Conservation (phyloP, 108 stramenopile genomes). For the Skeletonema costatum region DNA sequence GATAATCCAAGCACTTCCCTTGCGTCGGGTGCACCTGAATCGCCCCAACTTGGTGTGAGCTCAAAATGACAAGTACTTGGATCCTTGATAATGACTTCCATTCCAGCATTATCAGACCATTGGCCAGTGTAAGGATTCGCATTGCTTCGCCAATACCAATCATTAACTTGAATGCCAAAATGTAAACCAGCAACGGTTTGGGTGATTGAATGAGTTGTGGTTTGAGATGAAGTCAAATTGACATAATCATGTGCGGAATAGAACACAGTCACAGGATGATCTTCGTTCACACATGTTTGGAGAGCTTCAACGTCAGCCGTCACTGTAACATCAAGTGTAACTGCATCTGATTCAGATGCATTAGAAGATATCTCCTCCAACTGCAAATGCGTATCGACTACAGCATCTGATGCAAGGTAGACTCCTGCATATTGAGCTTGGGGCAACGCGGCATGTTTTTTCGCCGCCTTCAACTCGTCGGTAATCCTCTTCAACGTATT, state of each 20-base stretch:
- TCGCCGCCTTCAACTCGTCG: too few relatives aligned
- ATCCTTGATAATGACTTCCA: not conserved
- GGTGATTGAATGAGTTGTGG: not conserved
- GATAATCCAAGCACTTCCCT: not conserved
- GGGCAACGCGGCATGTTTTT: too few relatives aligned
- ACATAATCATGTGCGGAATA: not conserved
- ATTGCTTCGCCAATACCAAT: not conserved
- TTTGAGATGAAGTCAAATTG: not conserved
- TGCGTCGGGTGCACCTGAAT: not conserved
- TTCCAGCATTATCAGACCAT: not conserved
- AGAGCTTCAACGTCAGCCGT: not conserved
- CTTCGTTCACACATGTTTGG: not conserved
- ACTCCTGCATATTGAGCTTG: not conserved
- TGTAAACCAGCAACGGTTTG: not conserved
- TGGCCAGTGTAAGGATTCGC: not conserved
- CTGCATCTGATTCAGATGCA: not conserved
- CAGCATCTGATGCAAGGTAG: too few relatives aligned
- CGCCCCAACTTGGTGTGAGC: not conserved
- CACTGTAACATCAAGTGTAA: not conserved
- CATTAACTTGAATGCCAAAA: not conserved
- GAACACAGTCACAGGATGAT: not conserved
- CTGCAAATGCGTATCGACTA: too few relatives aligned
- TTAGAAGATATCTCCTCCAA: too few relatives aligned
- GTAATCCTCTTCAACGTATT: not conserved
- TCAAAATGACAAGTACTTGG: not conserved